A percentile compares a stretch with the other conserved stretches of the same genome.
Conservation (phyloP, 2,329 filamentous ascomycete species). For the Helminthosporium solani region DNA sequence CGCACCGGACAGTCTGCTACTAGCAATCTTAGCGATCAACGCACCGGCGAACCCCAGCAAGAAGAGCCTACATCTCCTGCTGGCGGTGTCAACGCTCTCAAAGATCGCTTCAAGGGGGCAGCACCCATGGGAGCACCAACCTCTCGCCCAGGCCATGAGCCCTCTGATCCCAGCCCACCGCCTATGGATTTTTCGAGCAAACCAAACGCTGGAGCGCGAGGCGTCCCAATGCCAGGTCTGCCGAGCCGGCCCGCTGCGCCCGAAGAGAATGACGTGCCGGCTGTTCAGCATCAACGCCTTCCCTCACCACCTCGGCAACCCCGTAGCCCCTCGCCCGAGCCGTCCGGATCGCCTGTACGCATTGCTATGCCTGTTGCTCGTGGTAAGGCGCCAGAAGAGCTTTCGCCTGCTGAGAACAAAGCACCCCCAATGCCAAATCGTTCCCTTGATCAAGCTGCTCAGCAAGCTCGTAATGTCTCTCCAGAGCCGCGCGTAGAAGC, state of each 20-base stretch:
- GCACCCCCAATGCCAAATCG: constrained; percentile 63
- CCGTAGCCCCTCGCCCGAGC: constrained; percentile 52
- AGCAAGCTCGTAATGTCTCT: constrained; percentile 63
- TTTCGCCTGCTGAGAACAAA: constrained; percentile 53
- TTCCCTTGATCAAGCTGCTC: constrained; percentile 63
- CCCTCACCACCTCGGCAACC: constrained; percentile 45
- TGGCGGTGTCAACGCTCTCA: constrained; percentile 70
- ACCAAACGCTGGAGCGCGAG: constrained; percentile 61
- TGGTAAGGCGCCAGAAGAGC: constrained; percentile 52
- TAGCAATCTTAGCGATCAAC: constrained; percentile 59
- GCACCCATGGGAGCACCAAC: constrained; percentile 57
- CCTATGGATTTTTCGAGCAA: constrained; percentile 68
- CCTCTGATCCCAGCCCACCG: constrained; percentile 56
- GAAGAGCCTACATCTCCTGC: constrained; percentile 58
- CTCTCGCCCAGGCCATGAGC: constrained; percentile 42
- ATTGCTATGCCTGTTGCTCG: constrained; percentile 83
- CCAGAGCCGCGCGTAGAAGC: constrained; percentile 66
- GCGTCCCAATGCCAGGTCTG: constrained; percentile 76
- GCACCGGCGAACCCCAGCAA: constrained; percentile 57
- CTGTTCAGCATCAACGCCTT: constrained; percentile 53
- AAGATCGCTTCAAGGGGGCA: constrained; percentile 80
- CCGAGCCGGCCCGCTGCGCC: constrained; percentile 58
- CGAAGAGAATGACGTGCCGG: constrained; percentile 51
- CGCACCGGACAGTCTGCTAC: constrained; percentile 64
- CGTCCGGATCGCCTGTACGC: constrained; percentile 72